Conservation (phyloP, 164 flowering plant genomes). For the Echeveria elegans region DNA sequence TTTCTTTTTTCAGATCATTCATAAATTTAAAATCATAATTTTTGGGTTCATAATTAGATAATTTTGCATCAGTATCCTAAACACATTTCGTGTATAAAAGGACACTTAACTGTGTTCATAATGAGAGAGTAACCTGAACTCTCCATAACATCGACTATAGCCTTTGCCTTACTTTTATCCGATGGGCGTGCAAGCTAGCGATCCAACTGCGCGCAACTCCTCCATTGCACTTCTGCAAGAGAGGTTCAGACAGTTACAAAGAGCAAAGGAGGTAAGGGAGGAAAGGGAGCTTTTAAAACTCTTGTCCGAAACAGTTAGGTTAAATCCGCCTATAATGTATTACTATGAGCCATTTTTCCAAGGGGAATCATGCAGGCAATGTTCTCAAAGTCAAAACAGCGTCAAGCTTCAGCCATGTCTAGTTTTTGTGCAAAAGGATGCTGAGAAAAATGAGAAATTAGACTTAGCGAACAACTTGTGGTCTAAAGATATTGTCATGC, state of each 20-base stretch:
- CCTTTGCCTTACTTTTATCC: neutral
- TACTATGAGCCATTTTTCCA: neutral
- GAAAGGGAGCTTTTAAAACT: slow-evolving; percentile 20
- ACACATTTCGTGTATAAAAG: slow-evolving; percentile 13
- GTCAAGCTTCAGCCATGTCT: neutral
- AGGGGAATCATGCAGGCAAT: neutral
- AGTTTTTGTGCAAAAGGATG: neutral
- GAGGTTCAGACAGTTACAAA: slow-evolving; percentile 33
- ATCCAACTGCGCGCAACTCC: slow-evolving; percentile 16
- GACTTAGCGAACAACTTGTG: slow-evolving; percentile 9
- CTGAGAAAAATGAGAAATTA: slow-evolving; percentile 8
- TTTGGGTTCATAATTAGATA: neutral
- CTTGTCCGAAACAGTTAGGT: slow-evolving; percentile 21
- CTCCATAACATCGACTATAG: neutral
- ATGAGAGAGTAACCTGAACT: neutral
- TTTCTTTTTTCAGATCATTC: slow-evolving; percentile 8
- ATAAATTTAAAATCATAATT: slow-evolving; percentile 7
- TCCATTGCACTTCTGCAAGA: slow-evolving; percentile 40
- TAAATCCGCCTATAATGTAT: slow-evolving; percentile 13
- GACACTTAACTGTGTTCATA: neutral
- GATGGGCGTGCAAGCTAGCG: slow-evolving; percentile 19
- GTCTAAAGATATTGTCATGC: slow-evolving; percentile 14
- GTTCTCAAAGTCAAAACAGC: neutral
- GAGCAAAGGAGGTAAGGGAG: slow-evolving; percentile 34
- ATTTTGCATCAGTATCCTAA: neutral